phyloP scores from a whole-genome alignment of 441 rosid species.

The Adansonia gregorii region DNA sequence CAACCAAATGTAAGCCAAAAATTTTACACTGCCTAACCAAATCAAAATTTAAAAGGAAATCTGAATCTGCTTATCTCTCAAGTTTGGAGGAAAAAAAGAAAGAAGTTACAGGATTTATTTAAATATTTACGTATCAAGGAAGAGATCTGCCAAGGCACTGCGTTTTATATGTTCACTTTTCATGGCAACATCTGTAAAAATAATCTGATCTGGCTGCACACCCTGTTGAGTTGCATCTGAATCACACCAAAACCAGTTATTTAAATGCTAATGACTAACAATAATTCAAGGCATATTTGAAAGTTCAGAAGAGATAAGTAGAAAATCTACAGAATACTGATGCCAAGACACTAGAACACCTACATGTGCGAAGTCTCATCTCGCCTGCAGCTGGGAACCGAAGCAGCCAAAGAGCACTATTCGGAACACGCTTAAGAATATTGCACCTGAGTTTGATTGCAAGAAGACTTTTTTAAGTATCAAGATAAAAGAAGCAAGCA shows the following conservation, averaged over 20 bases:
- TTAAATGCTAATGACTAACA: neutral
- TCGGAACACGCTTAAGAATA: conserved; percentile 93
- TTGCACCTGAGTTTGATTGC: conserved; percentile 67
- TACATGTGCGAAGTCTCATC: conserved; percentile 84
- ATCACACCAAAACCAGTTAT: conserved; percentile 13
- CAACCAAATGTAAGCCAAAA: neutral
- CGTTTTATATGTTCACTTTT: conserved; percentile 94
- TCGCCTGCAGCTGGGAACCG: conserved; percentile 99
- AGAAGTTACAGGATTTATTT: neutral
- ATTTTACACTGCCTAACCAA: conserved; percentile 3
- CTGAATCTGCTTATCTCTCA: neutral
- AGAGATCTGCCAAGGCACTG: conserved; percentile 94
- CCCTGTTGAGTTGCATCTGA: conserved; percentile 91
- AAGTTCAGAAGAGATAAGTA: neutral
- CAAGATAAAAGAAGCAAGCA: neutral
- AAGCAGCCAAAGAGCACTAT: conserved; percentile 97
- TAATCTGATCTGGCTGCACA: conserved; percentile 85
- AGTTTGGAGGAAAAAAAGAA: neutral
- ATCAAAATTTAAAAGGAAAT: neutral
- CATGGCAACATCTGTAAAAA: conserved; percentile 98
- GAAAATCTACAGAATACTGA: neutral
- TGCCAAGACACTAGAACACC: conserved; percentile 30
- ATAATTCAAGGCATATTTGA: conserved; percentile 15
- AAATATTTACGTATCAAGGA: conserved; percentile 80
- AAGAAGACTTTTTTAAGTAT: neutral